Percentiles rank a stretch among this genome's conserved stretches.
Evolutionary conservation across 345 rosid genomes (phyloP).

Genomic region (Lepidium sativum): DNA sequence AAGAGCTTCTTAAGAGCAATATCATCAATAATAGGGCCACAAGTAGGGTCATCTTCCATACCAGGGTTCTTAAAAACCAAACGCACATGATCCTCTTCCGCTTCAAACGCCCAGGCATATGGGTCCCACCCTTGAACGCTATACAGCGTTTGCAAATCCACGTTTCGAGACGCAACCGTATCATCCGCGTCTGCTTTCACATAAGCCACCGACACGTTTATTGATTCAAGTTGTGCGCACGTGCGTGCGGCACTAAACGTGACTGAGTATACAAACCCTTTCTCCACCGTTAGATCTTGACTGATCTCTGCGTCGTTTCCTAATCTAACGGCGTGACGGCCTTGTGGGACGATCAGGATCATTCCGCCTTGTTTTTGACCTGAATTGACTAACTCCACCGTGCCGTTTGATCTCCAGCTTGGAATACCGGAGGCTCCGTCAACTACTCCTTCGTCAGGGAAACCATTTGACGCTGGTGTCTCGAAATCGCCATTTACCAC

Average conservation of each 20-base stretch:
- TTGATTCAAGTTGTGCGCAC: conserved; percentile 88
- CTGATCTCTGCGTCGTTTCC: conserved; percentile 95
- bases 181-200: conserved; percentile 15
- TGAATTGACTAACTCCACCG: conserved; percentile 70
- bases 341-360: conserved; percentile 91
- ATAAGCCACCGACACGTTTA: conserved; percentile 77
- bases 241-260: conserved; percentile 99
- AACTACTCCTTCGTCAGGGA: conserved; percentile 44
- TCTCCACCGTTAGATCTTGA: conserved; percentile 80
- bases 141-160: conserved; percentile 86
- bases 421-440: conserved; percentile 55
- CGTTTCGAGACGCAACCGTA: conserved; percentile 47
- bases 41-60: conserved; percentile 96
- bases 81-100: conserved; percentile 42
- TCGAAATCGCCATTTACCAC: conserved; percentile 80
- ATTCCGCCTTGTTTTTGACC: conserved; percentile 96
- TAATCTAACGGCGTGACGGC: conserved; percentile 70
- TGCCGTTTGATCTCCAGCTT: conserved; percentile 63
- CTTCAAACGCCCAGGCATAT: conserved; percentile 84
- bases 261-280: conserved; percentile 68
- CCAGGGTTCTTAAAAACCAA: conserved; percentile 79
- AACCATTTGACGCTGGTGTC: conserved; percentile 54
- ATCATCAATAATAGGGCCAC: conserved; percentile 94
- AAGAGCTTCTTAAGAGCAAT: conserved; percentile 85
- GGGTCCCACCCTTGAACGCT: conserved; percentile 99